Base-by-base conservation (phyloP, 768 basidiomycete genomes). In the Tubosaeta sp. region DNA sequence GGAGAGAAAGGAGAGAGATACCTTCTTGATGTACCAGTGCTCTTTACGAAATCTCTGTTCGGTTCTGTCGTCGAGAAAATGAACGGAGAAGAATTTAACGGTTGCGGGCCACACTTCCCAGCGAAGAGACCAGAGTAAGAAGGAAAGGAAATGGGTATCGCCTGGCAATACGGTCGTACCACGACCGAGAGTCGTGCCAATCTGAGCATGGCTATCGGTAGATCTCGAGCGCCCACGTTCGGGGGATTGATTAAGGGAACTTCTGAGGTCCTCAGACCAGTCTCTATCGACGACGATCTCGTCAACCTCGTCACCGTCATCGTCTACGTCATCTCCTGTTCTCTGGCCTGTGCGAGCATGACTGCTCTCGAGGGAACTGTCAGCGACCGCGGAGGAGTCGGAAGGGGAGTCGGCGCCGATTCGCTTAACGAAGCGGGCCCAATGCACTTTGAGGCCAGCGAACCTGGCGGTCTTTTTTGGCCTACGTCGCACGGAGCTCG, bases 261-360 rank as follows among this genome's bases (percentile, higher is more conserved):
- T 81, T 63, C 76, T 79, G 54, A 78, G 72, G 53, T 81, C 80
- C 49, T 82, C 81, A 3, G 76, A 70, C 86, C 84, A 87, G 29
- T 75, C 69, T 42, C 86, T 77, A 65, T 90, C 87, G 14, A 90
- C 87, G 21, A 90, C 81, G 19, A 89, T 79, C 70, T 87, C 80
- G 65, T 90, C 79, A 8, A 89, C 81, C 46, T 73, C 69, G 27
- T 72, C 73, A 6, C 60, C 69, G 9, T 68, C 73, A 6, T 61
- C 69, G 9, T 68, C 57, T 25, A 35, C 19, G 31, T 65, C 72
- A 13, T 61, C 64, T 25, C 73, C 73, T 16, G 65, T 60, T 30
- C 62, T 53, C 7, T 40, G 55, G n/a, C 24, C 38, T 10, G 29
- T 48, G 48, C 56, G 69, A 12, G 57, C 43, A 30, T 66, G 72